Conservation (phyloP, 169 alveolate species). For the Plasmodium coatneyi region DNA sequence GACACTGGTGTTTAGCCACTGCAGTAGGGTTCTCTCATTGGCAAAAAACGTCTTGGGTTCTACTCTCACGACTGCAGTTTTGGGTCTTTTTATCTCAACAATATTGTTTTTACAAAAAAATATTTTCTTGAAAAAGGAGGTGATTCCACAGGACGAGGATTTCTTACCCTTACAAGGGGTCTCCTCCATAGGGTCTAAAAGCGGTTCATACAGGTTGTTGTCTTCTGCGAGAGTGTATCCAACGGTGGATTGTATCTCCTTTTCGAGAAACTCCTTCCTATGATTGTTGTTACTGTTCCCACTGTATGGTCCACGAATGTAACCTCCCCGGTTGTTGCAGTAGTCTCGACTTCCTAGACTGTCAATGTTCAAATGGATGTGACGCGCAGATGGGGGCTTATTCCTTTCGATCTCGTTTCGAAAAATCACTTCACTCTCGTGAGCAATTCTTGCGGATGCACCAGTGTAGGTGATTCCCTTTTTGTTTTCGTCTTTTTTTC, state of each 20-base stretch:
- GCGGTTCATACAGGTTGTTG: conserved; percentile 39
- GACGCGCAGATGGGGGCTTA: not conserved
- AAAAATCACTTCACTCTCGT: conserved; percentile 53
- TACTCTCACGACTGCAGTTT: conserved; percentile 82
- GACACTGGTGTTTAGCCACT: conserved; percentile 87
- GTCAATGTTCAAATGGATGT: not conserved
- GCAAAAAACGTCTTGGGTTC: conserved; percentile 89
- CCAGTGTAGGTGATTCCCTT: conserved; percentile 74
- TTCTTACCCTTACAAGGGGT: not conserved
- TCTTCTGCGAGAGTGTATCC: not conserved
- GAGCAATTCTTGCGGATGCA: conserved; percentile 74
- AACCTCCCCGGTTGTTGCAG: not conserved
- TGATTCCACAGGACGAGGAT: conserved; percentile 7
- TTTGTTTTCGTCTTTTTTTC: conserved; percentile 18
- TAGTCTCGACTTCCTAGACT: not conserved
- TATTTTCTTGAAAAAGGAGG: conserved; percentile 20
- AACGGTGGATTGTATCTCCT: not conserved
- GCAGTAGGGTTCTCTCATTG: conserved; percentile 84
- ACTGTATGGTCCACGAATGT: not conserved
- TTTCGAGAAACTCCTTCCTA: not conserved
- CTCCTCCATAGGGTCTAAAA: conserved; percentile 12
- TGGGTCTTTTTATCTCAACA: conserved; percentile 12
- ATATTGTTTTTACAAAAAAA: conserved; percentile 13
- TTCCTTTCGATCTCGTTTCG: conserved; percentile 57
- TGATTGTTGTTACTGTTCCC: not conserved